Evolutionary conservation across 2,329 filamentous ascomycete species (phyloP).

Genomic region (Trichoderma breve): DNA sequence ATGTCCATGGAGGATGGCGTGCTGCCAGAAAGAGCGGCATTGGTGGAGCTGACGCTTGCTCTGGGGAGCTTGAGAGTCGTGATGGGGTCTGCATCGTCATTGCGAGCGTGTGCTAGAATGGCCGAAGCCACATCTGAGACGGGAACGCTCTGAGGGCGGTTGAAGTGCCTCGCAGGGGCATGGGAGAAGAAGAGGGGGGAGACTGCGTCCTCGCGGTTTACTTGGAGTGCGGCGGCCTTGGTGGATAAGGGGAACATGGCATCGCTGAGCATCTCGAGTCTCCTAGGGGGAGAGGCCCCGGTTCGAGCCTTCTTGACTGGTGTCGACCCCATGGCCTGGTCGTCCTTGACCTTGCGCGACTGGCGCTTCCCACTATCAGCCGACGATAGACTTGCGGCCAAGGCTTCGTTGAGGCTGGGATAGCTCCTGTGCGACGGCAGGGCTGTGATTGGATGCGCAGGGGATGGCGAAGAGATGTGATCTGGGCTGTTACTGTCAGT

Average conservation of each 20-base stretch:
- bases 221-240: constrained; percentile 21
- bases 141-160: constrained; percentile 39
- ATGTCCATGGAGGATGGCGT: constrained; percentile 55
- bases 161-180: constrained; percentile 37
- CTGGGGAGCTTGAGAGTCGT: constrained; percentile 56
- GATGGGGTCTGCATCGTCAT: constrained; percentile 44
- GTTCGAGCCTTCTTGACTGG: constrained; percentile 48
- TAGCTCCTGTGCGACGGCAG: constrained; percentile 1
- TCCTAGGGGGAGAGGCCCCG: constrained; percentile 46
- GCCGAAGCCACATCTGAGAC: constrained; percentile 43
- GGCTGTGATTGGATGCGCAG: not conserved
- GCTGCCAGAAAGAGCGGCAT: constrained; percentile 48
- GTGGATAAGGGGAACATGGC: constrained; percentile 25
- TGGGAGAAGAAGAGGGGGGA: constrained; percentile 56
- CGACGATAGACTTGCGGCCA: constrained; percentile 23
- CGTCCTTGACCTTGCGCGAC: constrained; percentile 23
- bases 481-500: constrained; percentile 20
- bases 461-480: constrained; percentile 17
- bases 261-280: constrained; percentile 42
- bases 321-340: constrained; percentile 34
- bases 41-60: constrained; percentile 50
- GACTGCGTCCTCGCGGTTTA: constrained; percentile 38
- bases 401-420: not conserved
- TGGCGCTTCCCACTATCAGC: constrained; percentile 30
- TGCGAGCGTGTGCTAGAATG: constrained; percentile 48